phyloP scores from a whole-genome alignment of 2,329 filamentous ascomycete genomes.

The Venturia oleaginea region DNA sequence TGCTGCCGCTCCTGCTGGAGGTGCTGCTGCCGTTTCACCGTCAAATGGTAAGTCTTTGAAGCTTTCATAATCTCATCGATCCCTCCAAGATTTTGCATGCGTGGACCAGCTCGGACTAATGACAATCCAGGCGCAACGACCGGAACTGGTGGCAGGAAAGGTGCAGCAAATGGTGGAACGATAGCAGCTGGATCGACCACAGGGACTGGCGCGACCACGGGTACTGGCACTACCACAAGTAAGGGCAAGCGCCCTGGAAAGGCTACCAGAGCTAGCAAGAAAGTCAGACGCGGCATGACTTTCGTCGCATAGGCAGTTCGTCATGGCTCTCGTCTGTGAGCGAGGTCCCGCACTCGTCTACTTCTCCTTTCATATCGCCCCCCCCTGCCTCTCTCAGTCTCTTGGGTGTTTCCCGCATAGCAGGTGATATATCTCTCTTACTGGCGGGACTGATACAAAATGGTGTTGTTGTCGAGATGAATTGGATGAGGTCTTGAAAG shows the following conservation, averaged over 20 bases:
- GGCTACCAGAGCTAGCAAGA: background rate
- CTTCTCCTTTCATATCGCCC: background rate
- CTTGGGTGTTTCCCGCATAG: background rate
- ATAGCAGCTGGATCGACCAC: background rate
- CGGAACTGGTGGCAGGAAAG: background rate
- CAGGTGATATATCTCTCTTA: background rate
- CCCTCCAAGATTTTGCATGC: background rate
- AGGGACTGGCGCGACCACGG: background rate
- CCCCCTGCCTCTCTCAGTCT: background rate
- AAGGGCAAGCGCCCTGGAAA: slow-evolving; percentile 4
- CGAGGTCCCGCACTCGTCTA: background rate
- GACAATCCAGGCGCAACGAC: background rate
- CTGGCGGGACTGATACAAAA: background rate
- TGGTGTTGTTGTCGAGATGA: background rate
- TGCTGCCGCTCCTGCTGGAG: background rate
- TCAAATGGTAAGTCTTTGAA: background rate
- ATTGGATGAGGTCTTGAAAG: too few species aligned
- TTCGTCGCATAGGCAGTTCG: slow-evolving; percentile 3
- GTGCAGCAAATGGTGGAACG: background rate
- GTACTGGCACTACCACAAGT: background rate
- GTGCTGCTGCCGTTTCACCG: background rate
- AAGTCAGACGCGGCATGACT: background rate
- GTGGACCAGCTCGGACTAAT: background rate
- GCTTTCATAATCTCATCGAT: background rate
- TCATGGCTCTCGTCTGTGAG: background rate